Conservation (phyloP, 208 protist species). For the Naegleria fowleri region DNA sequence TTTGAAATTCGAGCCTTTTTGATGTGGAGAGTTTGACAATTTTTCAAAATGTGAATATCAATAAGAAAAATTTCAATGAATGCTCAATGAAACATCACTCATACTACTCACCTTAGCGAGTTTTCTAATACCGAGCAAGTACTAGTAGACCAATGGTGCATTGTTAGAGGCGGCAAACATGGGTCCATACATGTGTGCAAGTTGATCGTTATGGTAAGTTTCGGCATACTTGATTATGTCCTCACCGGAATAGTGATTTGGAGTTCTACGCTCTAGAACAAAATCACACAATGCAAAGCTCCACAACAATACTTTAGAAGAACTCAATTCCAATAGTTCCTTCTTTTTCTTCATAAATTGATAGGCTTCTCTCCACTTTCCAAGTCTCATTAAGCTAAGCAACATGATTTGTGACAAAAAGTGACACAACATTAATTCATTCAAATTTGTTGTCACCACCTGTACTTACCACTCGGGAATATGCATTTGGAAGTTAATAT, state of each 20-base stretch:
- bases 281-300: neutral
- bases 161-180: neutral
- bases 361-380: neutral
- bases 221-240: too few relatives aligned
- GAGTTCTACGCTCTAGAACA: neutral
- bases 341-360: slow-evolving; percentile 6
- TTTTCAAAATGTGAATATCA: too few relatives aligned
- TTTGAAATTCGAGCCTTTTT: neutral
- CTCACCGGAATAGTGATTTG: neutral
- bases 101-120: neutral
- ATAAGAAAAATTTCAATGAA: too few relatives aligned
- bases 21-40: too few relatives aligned
- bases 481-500: neutral
- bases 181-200: neutral
- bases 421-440: too few relatives aligned
- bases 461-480: neutral
- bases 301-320: neutral
- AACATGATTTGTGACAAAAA: too few relatives aligned
- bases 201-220: too few relatives aligned
- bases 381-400: neutral
- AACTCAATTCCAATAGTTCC: neutral
- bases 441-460: too few relatives aligned
- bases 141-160: neutral
- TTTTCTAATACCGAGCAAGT: neutral
- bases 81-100: too few relatives aligned